phyloP scores from a whole-genome alignment of 2,329 filamentous ascomycete genomes.

The Colletotrichum phormii region DNA sequence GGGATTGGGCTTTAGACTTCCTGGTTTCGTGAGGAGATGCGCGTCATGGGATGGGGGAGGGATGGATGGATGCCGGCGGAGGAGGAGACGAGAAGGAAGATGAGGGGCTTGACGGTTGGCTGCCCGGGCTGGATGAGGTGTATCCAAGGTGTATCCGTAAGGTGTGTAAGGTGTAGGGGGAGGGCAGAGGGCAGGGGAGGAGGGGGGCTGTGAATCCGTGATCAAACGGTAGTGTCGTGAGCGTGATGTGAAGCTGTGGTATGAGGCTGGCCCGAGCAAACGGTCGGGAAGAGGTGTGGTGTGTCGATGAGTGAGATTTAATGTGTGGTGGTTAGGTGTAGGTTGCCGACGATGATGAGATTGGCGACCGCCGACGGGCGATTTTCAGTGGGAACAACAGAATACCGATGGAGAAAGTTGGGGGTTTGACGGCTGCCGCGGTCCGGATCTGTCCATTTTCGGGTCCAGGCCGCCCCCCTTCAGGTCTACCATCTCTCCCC shows the following conservation, averaged over 20 bases:
- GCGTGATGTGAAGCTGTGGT: constrained; percentile 3
- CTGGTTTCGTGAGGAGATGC: constrained; percentile 20
- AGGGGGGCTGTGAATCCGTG: background rate
- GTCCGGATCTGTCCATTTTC: background rate
- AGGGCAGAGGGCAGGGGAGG: background rate
- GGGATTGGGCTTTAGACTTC: constrained; percentile 23
- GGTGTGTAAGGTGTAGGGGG: background rate
- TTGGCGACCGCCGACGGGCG: background rate
- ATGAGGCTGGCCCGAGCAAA: constrained; percentile 8
- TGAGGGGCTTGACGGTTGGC: too few relatives aligned
- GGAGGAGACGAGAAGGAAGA: background rate
- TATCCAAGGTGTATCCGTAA: too few relatives aligned
- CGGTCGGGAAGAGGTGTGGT: background rate
- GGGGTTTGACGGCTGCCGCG: background rate
- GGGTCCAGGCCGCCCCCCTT: background rate
- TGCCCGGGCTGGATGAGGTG: too few relatives aligned
- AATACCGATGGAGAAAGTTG: background rate
- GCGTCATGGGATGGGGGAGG: constrained; percentile 9
- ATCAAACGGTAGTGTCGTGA: background rate
- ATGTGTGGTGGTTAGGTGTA: background rate
- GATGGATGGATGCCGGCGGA: background rate
- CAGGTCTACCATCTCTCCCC: background rate
- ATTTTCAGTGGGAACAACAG: background rate
- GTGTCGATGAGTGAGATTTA: background rate
- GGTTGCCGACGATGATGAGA: background rate